Evolutionary conservation across 2,329 filamentous ascomycete genomes (phyloP).

Genomic region (Macrophomina phaseolina): DNA sequence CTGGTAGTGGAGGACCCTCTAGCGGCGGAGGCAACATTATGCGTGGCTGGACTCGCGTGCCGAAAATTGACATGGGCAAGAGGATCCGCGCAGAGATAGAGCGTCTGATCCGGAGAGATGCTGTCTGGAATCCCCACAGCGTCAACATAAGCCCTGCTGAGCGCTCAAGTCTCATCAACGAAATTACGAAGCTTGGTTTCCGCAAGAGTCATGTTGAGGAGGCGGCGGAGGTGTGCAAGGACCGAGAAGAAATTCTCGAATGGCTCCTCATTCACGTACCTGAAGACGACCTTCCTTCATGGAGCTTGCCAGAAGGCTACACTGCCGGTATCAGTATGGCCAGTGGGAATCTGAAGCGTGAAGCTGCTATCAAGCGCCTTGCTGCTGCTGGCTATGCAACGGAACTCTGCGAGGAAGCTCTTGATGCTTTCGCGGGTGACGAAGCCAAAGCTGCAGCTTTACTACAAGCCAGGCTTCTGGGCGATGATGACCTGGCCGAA

Average conservation of each 20-base stretch:
- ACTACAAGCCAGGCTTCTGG: slow-evolving; percentile 74
- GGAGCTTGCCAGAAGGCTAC: slow-evolving; percentile 91
- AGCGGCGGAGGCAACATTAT: slow-evolving; percentile 52
- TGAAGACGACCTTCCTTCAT: slow-evolving; percentile 91
- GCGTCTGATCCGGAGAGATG: slow-evolving; percentile 74
- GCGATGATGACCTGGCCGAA: slow-evolving; percentile 35
- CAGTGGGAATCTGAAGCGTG: slow-evolving; percentile 78
- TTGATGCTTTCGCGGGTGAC: slow-evolving; percentile 72
- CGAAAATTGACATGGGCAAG: slow-evolving; percentile 91
- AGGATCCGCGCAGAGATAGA: slow-evolving; percentile 81
- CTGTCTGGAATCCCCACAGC: slow-evolving; percentile 85
- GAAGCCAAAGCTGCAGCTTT: slow-evolving; percentile 78
- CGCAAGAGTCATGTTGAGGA: slow-evolving; percentile 89
- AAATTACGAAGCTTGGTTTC: slow-evolving; percentile 81
- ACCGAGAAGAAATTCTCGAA: slow-evolving; percentile 89
- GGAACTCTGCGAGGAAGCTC: slow-evolving; percentile 80
- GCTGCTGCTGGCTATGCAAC: slow-evolving; percentile 81
- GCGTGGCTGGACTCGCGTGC: slow-evolving; percentile 81
- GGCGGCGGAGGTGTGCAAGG: slow-evolving; percentile 84
- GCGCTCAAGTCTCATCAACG: slow-evolving; percentile 68
- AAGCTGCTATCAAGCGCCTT: slow-evolving; percentile 82
- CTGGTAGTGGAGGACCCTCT: slow-evolving; percentile 36
- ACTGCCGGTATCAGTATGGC: slow-evolving; percentile 87
- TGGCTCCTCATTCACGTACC: slow-evolving; percentile 97
- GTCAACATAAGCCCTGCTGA: slow-evolving; percentile 67